Evolutionary conservation across 1,284 basidiomycete species (phyloP), one percentile per base, ranked within the genome.

Genomic region (Tilletia indica): DNA sequence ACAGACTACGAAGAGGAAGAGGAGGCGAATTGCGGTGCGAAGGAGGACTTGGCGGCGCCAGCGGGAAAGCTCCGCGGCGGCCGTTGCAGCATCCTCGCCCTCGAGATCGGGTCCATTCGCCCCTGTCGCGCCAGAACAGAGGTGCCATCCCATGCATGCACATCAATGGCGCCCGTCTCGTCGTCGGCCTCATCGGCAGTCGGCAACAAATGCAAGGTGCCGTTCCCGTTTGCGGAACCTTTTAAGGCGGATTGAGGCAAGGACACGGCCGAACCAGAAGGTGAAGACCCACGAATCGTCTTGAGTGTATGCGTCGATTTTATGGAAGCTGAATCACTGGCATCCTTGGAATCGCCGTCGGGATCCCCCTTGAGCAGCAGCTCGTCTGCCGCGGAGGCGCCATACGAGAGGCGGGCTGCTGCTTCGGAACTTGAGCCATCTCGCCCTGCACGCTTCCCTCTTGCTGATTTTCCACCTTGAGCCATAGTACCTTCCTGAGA

Each of bases 1-100:
- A 42, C 80, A 80, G 21, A 77, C 71, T n/a, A 78, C 51, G 42
- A 84, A 80, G 4, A 82, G 74, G 0, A 68, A 68, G 0, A 74
- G 14, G 2, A 82, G 72, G 67, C 79, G 72, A 0, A 72, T 4
- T 1, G 71, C 69, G 2, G 80, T 78, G 0, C 77, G 70, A 0
- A 79, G 42, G 11, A 84, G 68, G 0, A 80, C 68, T n/a, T 68
- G 67, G 8, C 75, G 70, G 34, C 77, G 71, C 68, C 80, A 64
- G 16, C 61, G 34, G 6, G 61, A 64, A 2, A 64, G 61, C 36
- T 64, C 61, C 4, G 38, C 38, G 3, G 61, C 36, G 6, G 16
- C 51, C 2, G 51, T 54, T n/a, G 51, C 19, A 19, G 21, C 21
- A 19, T 25, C 51, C 51, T 19, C 21, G 51, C 21, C 21, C 51